Conservation (phyloP, 345 rosid species). For the Lepidium africanum region DNA sequence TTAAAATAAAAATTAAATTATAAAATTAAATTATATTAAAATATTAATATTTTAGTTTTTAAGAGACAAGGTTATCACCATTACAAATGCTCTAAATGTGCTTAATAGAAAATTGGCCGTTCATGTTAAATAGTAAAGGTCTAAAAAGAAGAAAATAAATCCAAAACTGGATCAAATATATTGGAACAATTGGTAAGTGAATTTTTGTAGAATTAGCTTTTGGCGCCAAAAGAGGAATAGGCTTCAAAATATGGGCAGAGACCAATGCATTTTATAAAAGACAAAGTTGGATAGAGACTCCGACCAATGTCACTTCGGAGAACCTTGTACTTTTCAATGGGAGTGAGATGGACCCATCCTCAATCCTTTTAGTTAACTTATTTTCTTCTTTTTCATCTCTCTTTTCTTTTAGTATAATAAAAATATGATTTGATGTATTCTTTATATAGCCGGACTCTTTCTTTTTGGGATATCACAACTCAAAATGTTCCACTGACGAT, state of each 20-base stretch:
- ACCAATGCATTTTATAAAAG: conserved; percentile 9
- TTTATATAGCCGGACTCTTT: neutral
- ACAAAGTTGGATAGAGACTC: conserved; percentile 15
- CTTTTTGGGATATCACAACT: conserved; percentile 9
- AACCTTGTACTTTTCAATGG: neutral
- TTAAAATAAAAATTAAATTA: no score
- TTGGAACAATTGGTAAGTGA: neutral
- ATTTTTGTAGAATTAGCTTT: neutral
- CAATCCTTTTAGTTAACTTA: neutral
- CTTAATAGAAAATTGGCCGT: no score
- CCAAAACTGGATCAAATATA: neutral
- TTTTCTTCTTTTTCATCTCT: neutral
- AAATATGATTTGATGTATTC: neutral
- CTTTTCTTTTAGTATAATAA: neutral
- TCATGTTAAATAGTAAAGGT: neutral
- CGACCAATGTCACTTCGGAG: conserved; percentile 1
- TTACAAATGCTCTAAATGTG: no score
- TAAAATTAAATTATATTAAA: no score
- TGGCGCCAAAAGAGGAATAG: conserved; percentile 16
- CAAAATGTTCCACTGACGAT: neutral
- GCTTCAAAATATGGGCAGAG: neutral
- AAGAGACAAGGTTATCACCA: no score
- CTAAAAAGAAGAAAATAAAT: neutral
- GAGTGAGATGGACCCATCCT: neutral
- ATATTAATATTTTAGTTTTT: no score